Conservation (phyloP, 257 asterid genomes). For the Fraxinus cuspidata region DNA sequence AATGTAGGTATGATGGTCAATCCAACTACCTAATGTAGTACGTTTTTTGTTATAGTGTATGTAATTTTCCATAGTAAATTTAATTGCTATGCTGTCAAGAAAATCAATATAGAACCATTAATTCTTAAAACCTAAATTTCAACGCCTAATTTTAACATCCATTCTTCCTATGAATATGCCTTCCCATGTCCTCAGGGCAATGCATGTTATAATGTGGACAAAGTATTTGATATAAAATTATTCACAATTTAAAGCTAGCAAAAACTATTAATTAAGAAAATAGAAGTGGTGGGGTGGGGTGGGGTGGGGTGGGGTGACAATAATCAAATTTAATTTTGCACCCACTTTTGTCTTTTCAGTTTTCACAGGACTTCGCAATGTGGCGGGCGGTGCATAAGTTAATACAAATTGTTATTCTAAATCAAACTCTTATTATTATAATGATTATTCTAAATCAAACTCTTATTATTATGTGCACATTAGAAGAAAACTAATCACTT, state of each 20-base stretch:
- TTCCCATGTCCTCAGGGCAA: background rate
- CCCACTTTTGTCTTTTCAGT: background rate
- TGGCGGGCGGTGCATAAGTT: background rate
- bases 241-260: background rate
- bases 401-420: background rate
- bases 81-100: no score
- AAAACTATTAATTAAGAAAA: background rate
- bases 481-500: background rate
- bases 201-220: background rate
- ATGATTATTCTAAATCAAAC: background rate
- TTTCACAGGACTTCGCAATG: background rate
- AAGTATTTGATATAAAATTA: background rate
- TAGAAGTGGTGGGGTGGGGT: background rate
- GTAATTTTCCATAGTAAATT: no score
- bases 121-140: background rate
- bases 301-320: background rate
- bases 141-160: background rate
- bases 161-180: background rate
- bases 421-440: background rate
- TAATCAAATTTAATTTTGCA: background rate
- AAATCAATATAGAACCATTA: no score
- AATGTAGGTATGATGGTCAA: no score
- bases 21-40: no score
- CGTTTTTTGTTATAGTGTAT: no score
- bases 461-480: background rate